Evolutionary conservation across 495 filamentous ascomycete species (phyloP), one percentile per base, ranked within the genome.

Genomic region (Penicillium coffeae): DNA sequence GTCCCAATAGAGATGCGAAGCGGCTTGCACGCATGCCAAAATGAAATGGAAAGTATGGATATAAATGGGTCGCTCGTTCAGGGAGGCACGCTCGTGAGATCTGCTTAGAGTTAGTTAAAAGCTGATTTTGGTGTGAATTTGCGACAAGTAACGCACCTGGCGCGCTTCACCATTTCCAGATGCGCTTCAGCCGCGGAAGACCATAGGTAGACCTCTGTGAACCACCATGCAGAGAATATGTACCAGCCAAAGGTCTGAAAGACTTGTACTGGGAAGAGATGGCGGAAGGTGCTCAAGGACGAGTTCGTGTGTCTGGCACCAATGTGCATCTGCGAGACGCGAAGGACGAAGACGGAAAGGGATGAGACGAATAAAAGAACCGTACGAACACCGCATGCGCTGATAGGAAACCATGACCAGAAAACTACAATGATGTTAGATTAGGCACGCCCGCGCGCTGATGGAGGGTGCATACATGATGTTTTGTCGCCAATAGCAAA

Each of bases 21-120:
- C 51, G 1, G 87, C 79, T 67, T 96, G 89, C 18, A 74, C 67
- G 32, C 87, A 51, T 4, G 86, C 90, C 14, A 92, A 69, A 1
- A 81, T 64, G 5, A 87, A 51, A 46, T 91, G 78, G 55, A 85
- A 79, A 35, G 80, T 80, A 8, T 87, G 82, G 14, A 96, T 72
- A 65, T 90, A 95, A 25, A 98, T 76, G 1, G 88, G 82, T 52
- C 87, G 75, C 67, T 98, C 93, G 63, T 98, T 98, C 50, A 96
- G 66, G n/a, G 79, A 78, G 12, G 83, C 73, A 13, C 92, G 78
- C 63, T 93, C 90, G 46, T 87, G 75, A 15, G 67, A 60, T 34
- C 76, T 81, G 33, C 13, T 45, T 48, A 5, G 13, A 2, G 37
- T 63, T 48, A 62, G 50, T 27, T 46, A 38, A 21, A 20, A 32